These are phyloP conservation scores for Gossypium herbaceum DNA, from an alignment of 345 rosid species.

Conservation along the genomic window DNA sequence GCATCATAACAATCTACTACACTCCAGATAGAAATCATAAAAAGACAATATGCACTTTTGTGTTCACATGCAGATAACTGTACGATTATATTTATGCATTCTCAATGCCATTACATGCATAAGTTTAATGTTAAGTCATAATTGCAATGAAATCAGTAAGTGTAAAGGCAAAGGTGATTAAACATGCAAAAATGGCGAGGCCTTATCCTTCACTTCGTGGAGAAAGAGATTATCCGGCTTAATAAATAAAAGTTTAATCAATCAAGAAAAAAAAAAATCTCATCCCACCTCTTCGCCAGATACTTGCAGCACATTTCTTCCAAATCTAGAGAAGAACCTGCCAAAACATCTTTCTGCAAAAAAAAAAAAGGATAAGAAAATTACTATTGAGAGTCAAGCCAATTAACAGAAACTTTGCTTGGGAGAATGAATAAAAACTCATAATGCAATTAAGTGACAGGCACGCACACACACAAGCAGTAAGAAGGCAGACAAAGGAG, in stretches of 20 bases:
- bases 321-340: slow-evolving; percentile 37
- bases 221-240: not conserved
- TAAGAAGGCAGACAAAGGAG: not conserved
- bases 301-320: slow-evolving; percentile 52
- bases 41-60: not conserved
- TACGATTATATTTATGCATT: not conserved
- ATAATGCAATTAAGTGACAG: not conserved
- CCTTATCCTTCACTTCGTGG: not conserved
- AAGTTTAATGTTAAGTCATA: not conserved
- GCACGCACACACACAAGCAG: not conserved
- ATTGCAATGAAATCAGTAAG: not conserved
- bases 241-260: not conserved
- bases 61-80: not conserved
- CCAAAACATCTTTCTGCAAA: slow-evolving; percentile 50
- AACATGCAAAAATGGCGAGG: not conserved
- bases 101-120: not conserved
- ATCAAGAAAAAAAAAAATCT: not conserved
- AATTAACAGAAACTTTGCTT: not conserved
- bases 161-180: not conserved
- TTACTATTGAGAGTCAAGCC: not conserved
- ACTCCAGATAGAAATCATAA: not conserved
- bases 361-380: not conserved
- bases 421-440: not conserved
- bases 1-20: not conserved
- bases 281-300: slow-evolving; percentile 43